Evolutionary conservation across 305 asterid genomes (phyloP), one percentile per base, ranked within the genome.

Genomic region (Fraxinus angustifolia): DNA sequence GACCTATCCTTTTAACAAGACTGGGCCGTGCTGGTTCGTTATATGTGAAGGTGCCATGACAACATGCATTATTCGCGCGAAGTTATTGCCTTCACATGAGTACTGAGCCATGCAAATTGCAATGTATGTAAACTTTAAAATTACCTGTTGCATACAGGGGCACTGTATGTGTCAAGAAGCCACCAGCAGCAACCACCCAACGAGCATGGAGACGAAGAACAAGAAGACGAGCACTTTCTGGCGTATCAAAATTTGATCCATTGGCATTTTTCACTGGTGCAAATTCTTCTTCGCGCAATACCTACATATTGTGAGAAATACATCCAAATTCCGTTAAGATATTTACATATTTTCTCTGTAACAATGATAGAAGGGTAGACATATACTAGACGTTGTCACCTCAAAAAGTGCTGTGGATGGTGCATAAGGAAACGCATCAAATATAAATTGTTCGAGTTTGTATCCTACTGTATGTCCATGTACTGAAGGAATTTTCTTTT

Each of bases 171-270:
- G 98, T 95, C 91, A 95, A 87, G 89, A 95, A 95, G 75, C 99
- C 99, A 73, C 99, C 98, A 16, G 99, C 98, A 48, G 97, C 97
- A 85, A 89, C 91, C 79, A 95, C 99, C 99, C 98, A 95, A 77
- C 97, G 96, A 71, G 99, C 78, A 3, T 95, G 98, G 84, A 94
- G 93, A 77, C 97, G 97, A 76, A 95, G 98, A 84, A 95, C 90
- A 16, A 95, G 93, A 83, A 95, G 85, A 42, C 92, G 88, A 81
- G 98, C 97, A 87, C 98, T 94, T 80, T 95, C 99, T 71, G 98
- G 99, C 60, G 99, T 92, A 88, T 96, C 99, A 82, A 83, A 91
- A 75, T 96, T 91, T 81, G 99, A 85, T 53, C 99, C 99, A 28
- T 93, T 92, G 53, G 93, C 96, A 85, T 94, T 96, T 84, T 96